Evolutionary conservation across 306 rosid species (phyloP).

Genomic region (Inga oerstediana): DNA sequence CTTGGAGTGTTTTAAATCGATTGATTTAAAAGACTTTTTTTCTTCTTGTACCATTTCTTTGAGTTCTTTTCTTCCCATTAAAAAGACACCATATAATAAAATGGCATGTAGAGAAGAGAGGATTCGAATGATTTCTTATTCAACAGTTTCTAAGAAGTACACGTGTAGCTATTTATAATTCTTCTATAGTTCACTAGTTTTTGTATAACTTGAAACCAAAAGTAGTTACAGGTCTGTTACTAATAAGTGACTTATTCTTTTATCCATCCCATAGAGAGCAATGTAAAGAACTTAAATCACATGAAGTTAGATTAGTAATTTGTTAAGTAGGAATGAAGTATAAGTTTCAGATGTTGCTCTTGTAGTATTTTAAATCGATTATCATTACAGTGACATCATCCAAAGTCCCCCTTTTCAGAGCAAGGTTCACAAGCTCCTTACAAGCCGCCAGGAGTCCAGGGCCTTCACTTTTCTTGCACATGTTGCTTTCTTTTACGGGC

Average conservation of each 20-base stretch:
- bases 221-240: too few species aligned
- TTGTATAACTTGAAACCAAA: too few species aligned
- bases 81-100: neutral
- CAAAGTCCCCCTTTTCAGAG: slow-evolving; percentile 56
- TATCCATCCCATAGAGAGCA: neutral
- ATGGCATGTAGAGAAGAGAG: too few species aligned
- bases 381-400: slow-evolving; percentile 73
- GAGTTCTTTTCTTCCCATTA: neutral
- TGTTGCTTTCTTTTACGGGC: slow-evolving; percentile 36
- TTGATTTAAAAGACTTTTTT: neutral
- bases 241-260: too few species aligned
- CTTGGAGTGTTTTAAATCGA: slow-evolving; percentile 14
- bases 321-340: neutral
- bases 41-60: too few species aligned
- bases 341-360: neutral
- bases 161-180: too few species aligned
- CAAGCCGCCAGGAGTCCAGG: slow-evolving; percentile 57
- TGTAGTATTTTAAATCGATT: slow-evolving; percentile 26
- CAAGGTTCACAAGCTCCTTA: slow-evolving; percentile 65
- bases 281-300: neutral
- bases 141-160: too few species aligned
- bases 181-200: too few species aligned
- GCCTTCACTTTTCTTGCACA: slow-evolving; percentile 17
- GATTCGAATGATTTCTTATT: too few species aligned
- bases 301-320: too few species aligned